phyloP scores from a whole-genome alignment of 306 rosid species.

The Gastrolobium bilobum region DNA sequence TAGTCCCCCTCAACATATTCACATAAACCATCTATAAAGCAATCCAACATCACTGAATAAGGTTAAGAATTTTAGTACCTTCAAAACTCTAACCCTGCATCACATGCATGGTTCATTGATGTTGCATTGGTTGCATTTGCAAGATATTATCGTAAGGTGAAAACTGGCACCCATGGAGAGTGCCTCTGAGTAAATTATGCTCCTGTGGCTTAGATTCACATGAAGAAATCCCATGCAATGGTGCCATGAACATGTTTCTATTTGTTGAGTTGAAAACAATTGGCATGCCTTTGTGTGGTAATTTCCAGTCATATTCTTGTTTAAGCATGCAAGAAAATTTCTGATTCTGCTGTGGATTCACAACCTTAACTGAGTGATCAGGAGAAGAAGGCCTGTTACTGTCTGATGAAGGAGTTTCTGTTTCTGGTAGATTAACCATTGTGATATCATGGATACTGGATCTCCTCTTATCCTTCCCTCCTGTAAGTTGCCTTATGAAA shows the following conservation, averaged over 20 bases:
- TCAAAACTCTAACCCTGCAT: constrained; percentile 45
- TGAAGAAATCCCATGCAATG: constrained; percentile 68
- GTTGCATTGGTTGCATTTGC: constrained; percentile 68
- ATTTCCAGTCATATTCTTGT: constrained; percentile 65
- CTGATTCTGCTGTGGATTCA: constrained; percentile 57
- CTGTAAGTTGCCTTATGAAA: constrained; percentile 77
- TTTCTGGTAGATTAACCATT: constrained; percentile 68
- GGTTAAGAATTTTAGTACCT: constrained; percentile 43
- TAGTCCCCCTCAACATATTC: constrained; percentile 63
- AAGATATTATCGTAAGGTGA: constrained; percentile 60
- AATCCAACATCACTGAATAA: constrained; percentile 54
- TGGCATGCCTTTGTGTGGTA: constrained; percentile 51
- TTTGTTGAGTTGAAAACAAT: constrained; percentile 58
- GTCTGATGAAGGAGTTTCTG: constrained; percentile 58
- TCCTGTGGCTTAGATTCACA: constrained; percentile 63
- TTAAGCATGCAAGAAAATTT: constrained; percentile 49
- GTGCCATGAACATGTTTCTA: constrained; percentile 60
- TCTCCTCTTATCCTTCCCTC: constrained; percentile 91
- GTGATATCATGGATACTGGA: constrained; percentile 97
- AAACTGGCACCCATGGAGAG: constrained; percentile 61
- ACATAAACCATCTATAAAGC: constrained; percentile 50
- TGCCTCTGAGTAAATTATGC: constrained; percentile 57
- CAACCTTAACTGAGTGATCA: constrained; percentile 41
- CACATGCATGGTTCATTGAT: constrained; percentile 54
- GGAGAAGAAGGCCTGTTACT: constrained; percentile 53